Base-by-base conservation (phyloP, 805 yeast genomes). In the Scheffersomyces spartinae region DNA sequence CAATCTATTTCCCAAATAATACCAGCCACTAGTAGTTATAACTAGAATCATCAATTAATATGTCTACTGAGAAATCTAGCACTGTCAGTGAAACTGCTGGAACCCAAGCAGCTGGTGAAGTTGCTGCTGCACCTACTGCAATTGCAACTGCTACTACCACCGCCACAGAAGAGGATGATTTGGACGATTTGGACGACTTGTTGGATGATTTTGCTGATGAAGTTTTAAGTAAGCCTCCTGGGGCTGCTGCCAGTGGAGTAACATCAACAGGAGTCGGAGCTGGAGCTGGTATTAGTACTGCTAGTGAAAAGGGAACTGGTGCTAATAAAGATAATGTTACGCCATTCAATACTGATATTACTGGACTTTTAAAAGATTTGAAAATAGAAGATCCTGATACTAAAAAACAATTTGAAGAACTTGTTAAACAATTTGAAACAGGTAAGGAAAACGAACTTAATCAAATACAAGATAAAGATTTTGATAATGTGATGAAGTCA, bases 171-270 rank as follows among this genome's bases (percentile, higher is more conserved):
- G 62, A 51, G 8, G 66, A 76, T 30, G 80, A 73, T 26, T 55
- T 71, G 26, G 83, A 76, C 40, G 93, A 82, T 38, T 64, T 82
- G 34, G 94, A 82, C 38, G 94, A 83, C 40, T 61, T 83, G 32
- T 60, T 88, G 26, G 95, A 85, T 43, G 95, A 85, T 34, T 80
- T 80, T 45, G 82, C 77, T 21, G 82, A 75, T 32, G 82, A 74
- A 30, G 64, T 76, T 1, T 55, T 79, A 29, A 67, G 67, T 31
- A 62, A 70, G 36, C 75, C 78, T 2, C 80, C 78, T 1, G 80
- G 74, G 3, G 53, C 67, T 1, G 55, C 45, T 5, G 35, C 25
- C 9, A 27, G 28, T 6, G 38, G 30, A n/a, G 24, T 30, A 10
- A 23, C 23, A 12, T 23, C 30, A 6, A 20, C n/a, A 52, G 5